Base-by-base conservation (phyloP, 2,329 filamentous ascomycete genomes). In the Sclerotinia spermophila region DNA sequence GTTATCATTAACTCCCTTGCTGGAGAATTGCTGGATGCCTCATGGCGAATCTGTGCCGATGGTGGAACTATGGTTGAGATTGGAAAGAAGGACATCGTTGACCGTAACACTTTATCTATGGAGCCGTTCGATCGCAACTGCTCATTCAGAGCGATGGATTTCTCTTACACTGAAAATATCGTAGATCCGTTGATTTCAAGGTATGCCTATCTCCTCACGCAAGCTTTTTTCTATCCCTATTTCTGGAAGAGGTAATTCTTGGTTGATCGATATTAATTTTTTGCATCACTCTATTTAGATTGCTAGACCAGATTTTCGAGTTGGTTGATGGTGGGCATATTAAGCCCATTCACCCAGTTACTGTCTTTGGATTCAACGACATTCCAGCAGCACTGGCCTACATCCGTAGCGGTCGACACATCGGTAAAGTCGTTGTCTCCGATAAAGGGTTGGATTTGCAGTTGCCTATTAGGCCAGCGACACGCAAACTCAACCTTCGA, bases 341-440 rank as follows among this genome's bases (percentile, higher is more conserved):
- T 33, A 72, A 70, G 55, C 73, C 74, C 7, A 75, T 76, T 35
- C 15, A 42, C 5, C 74, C 74, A 10, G 44, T 73, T n/a, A 70
- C 66, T 24, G 21, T 44, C 17, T 75, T 74, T 19, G 44, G 66
- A 27, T 74, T 74, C 80, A 67, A 77, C 71, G 33, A 81, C 8
- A 80, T 15, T 67, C 76, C 6, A 19, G 60, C 67, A 33, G 74
- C 73, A 27, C 60, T 76, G 24, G 5, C 45, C 21, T 74, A 77
- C n/a, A 78, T 84, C 74, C 81, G 82, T 68, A 76, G 75, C 40
- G 82, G 82, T 0, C 74, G 78, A 1, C 82, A 83, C 68, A 78
- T 83, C 24, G 83, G 83, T 0, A 84, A 84, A 68, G 77, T 83
- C 8, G 78, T 83, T 8, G 71, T 75, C 38, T 61, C 74, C 8